These are phyloP conservation scores for Coemansia sp. DNA, from an alignment of 192 early-diverging fungal genomes.

Conservation along the genomic window DNA sequence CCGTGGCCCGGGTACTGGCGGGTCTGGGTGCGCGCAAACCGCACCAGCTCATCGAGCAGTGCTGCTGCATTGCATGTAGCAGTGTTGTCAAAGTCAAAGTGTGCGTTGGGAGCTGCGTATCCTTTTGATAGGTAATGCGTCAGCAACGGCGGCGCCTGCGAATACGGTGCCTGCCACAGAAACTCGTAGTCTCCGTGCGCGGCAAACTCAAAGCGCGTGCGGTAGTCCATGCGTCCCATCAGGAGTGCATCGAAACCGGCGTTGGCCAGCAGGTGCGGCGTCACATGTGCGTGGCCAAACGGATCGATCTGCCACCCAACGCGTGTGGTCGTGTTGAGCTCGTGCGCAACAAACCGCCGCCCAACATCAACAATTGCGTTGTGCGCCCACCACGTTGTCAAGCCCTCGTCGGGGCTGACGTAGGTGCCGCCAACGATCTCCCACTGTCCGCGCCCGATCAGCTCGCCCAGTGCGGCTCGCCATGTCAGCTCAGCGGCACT, in stretches of 20 bases:
- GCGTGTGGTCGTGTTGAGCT: slow-evolving; percentile 23
- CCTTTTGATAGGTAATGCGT: slow-evolving; percentile 43
- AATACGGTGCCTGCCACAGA: slow-evolving; percentile 23
- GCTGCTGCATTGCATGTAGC: slow-evolving; percentile 14
- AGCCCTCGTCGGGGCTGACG: slow-evolving; percentile 50
- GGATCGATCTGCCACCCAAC: slow-evolving; percentile 51
- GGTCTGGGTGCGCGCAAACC: slow-evolving; percentile 23
- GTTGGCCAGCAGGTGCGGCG: slow-evolving; percentile 37
- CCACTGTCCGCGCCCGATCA: slow-evolving; percentile 29
- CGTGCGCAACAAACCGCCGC: slow-evolving; percentile 18
- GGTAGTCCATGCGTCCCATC: slow-evolving; percentile 46
- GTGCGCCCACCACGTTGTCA: slow-evolving; percentile 54
- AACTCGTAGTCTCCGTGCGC: slow-evolving; percentile 26
- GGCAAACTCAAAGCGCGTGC: slow-evolving; percentile 31
- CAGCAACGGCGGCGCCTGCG: slow-evolving; percentile 4
- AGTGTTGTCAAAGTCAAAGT: slow-evolving; percentile 44
- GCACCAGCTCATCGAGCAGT: slow-evolving; percentile 27
- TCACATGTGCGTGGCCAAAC: slow-evolving; percentile 35
- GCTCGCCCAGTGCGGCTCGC: slow-evolving; percentile 24
- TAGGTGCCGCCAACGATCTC: slow-evolving; percentile 45
- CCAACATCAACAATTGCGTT: slow-evolving; percentile 40
- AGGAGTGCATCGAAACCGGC: slow-evolving; percentile 30
- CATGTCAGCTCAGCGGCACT: slow-evolving; percentile 17
- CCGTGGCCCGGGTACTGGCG: slow-evolving; percentile 47
- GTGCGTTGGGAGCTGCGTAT: slow-evolving; percentile 29